Percentiles rank a stretch among this genome's conserved stretches.
Conservation (phyloP, 1,139 yeast genomes). For the Taiozyma onychis region DNA sequence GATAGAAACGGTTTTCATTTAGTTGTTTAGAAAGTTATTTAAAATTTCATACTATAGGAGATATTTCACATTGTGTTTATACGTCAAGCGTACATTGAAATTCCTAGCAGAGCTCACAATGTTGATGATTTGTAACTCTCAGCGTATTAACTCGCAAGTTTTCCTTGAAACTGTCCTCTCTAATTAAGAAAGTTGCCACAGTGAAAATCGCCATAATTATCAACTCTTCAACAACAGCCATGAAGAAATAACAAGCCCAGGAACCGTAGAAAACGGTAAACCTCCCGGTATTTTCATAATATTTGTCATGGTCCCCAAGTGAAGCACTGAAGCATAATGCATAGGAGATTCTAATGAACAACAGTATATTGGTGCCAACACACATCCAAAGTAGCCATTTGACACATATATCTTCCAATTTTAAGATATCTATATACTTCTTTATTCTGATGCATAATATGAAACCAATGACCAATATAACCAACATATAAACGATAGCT, state of each 20-base stretch:
- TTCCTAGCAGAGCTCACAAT: background rate
- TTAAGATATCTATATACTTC: background rate
- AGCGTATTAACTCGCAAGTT: too few relatives aligned
- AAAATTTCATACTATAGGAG: background rate
- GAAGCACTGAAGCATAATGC: background rate
- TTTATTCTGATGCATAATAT: background rate
- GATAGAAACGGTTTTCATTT: background rate
- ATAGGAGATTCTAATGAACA: background rate
- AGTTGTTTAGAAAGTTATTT: background rate
- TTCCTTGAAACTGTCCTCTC: background rate
- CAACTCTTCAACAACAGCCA: background rate
- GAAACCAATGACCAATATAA: background rate
- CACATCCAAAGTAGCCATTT: background rate
- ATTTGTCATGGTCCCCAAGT: background rate
- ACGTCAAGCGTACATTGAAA: background rate
- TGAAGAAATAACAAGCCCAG: background rate
- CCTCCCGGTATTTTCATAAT: background rate
- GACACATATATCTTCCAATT: background rate
- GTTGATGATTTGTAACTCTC: background rate
- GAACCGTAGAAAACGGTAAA: background rate
- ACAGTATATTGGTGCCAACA: background rate
- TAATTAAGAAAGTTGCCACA: background rate
- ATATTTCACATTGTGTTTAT: background rate
- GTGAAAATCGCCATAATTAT: background rate
- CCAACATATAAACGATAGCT: background rate